These are phyloP conservation scores for Lecanoromycetidae sp. DNA, from an alignment of 2,329 filamentous ascomycete genomes.

Conservation along the genomic window DNA sequence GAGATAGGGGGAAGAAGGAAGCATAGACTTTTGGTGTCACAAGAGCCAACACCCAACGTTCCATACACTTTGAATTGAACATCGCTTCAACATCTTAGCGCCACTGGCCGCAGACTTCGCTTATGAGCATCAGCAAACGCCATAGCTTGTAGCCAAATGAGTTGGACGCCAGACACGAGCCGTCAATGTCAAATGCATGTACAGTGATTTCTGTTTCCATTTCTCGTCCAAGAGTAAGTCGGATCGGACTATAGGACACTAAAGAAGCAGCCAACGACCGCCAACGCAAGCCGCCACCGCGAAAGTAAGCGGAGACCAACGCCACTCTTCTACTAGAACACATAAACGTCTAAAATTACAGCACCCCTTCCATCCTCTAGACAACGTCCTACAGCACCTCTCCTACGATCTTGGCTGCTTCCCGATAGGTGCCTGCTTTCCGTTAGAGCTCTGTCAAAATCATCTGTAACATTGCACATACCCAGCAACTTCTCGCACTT, in stretches of 20 bases:
- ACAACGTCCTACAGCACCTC: conserved; percentile 61
- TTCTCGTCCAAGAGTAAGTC: background rate
- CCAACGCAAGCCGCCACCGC: background rate
- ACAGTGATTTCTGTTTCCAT: no score
- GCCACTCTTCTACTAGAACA: background rate
- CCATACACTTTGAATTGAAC: no score
- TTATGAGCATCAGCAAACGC: no score
- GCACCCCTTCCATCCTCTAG: background rate
- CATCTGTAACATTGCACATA: no score
- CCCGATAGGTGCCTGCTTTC: conserved; percentile 79
- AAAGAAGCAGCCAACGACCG: background rate
- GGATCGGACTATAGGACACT: background rate
- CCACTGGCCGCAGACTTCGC: no score
- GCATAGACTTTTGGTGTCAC: no score
- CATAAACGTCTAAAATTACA: conserved; percentile 1
- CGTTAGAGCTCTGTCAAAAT: no score
- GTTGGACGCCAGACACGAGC: no score
- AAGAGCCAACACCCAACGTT: no score
- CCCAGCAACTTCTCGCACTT: conserved; percentile 85
- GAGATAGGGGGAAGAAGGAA: conserved; percentile 17
- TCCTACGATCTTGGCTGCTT: conserved; percentile 95
- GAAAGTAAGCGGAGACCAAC: conserved; percentile 9
- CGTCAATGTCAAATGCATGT: no score
- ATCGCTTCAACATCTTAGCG: no score
- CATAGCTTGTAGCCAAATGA: no score